Evolutionary conservation across 2,329 filamentous ascomycete species (phyloP), one percentile per base, ranked within the genome.

Genomic region (Scortechinia acanthostroma): DNA sequence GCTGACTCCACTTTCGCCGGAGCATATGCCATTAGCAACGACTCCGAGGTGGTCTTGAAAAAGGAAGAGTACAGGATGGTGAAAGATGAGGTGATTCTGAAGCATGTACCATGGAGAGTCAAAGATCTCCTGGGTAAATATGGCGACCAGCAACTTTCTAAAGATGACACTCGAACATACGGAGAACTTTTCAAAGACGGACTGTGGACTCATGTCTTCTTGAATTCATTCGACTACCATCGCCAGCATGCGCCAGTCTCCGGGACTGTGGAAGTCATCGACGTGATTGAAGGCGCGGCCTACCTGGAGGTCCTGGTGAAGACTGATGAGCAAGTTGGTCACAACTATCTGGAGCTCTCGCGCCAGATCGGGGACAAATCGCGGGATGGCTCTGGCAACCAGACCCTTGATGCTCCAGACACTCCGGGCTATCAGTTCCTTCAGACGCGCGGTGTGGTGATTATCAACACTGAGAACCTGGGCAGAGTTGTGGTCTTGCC

Each of bases 141-240:
- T 15, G 63, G 58, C 42, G 55, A 51, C 1, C 45, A 57, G 14
- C n/a, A n/a, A n/a, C n/a, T n/a, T n/a, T n/a, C n/a, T n/a, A n/a
- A n/a, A n/a, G n/a, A n/a, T n/a, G n/a, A n/a, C n/a, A n/a, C n/a
- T n/a, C n/a, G n/a, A n/a, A n/a, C n/a, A n/a, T n/a, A n/a, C n/a
- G n/a, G n/a, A n/a, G n/a, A n/a, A n/a, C n/a, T n/a, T n/a, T n/a
- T n/a, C n/a, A 44, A 50, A 1, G 57, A 57, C 23, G 73, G 73
- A 6, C 54, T 59, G 13, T 70, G 58, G 50, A 65, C 60, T 52
- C 66, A 70, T 43, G 54, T 59, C 1, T 69, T 69, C 51, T 54
- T 70, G 14, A 60, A 58, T 22, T 55, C 62, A 0, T 57, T 51
- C 44, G 64, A 70, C 48, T 70, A 70, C 50, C 66, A 69, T 43